phyloP scores from a whole-genome alignment of 495 filamentous ascomycete genomes.

The Daldinia vernicosa region DNA sequence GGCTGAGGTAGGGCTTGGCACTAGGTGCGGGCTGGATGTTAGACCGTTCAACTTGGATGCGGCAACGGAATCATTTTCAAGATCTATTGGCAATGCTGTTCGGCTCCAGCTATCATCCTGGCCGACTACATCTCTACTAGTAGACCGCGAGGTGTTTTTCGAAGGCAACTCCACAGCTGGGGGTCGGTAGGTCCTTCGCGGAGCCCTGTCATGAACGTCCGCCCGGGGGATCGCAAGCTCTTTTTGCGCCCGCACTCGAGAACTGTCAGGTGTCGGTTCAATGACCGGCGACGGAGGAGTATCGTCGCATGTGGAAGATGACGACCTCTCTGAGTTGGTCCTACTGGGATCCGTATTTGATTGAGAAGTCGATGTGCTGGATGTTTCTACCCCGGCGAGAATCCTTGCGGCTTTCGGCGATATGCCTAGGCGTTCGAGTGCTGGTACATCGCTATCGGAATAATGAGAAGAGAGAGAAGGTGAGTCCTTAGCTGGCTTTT shows the following conservation, averaged over 20 bases:
- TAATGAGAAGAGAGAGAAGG: conserved; percentile 42
- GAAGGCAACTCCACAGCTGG: conserved; percentile 18
- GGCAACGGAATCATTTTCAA: conserved; percentile 38
- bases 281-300: conserved; percentile 51
- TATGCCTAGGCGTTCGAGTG: conserved; percentile 45
- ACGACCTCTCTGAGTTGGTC: conserved; percentile 54
- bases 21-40: conserved; percentile 18
- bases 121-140: conserved; percentile 10
- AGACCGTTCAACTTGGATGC: not conserved
- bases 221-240: conserved; percentile 27
- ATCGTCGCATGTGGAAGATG: conserved; percentile 57
- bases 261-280: conserved; percentile 57
- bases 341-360: conserved; percentile 45
- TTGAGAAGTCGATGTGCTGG: conserved; percentile 36
- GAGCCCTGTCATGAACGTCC: conserved; percentile 7
- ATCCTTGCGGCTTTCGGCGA: conserved; percentile 41
- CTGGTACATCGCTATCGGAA: conserved; percentile 45
- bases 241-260: conserved; percentile 55
- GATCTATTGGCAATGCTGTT: conserved; percentile 47
- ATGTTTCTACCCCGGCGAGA: conserved; percentile 32
- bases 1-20: conserved; percentile 25
- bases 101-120: conserved; percentile 52
- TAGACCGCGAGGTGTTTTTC: conserved; percentile 16
- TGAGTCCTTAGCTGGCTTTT: conserved; percentile 37
- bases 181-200: conserved; percentile 11